Evolutionary conservation across 306 rosid genomes (phyloP).

Genomic region (Prosopis cineraria): DNA sequence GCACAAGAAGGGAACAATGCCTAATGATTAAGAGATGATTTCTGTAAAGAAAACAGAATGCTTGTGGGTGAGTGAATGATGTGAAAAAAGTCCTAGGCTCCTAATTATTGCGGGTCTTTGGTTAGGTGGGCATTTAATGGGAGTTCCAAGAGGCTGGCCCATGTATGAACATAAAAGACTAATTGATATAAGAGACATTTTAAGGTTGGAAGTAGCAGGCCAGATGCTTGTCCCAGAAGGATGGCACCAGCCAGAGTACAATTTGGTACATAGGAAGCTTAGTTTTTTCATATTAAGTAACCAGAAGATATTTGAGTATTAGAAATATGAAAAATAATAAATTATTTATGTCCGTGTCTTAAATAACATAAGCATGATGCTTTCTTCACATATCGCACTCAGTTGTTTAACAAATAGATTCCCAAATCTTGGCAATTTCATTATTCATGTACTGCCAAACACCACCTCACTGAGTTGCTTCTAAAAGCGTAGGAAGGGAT

Average conservation of each 20-base stretch:
- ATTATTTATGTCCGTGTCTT: background rate
- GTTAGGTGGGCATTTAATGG: background rate
- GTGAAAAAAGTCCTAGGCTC: background rate
- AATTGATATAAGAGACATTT: background rate
- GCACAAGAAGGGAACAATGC: background rate
- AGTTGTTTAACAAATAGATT: background rate
- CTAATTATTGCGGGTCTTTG: background rate
- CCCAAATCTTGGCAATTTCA: background rate
- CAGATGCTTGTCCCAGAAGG: background rate
- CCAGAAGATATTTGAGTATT: background rate
- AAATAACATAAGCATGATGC: background rate
- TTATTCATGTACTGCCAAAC: background rate
- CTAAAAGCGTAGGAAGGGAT: background rate
- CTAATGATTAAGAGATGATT: background rate
- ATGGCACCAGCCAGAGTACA: too few species aligned
- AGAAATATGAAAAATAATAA: too few species aligned
- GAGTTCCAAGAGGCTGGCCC: background rate
- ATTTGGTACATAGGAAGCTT: background rate
- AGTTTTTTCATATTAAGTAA: background rate
- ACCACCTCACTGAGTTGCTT: background rate
- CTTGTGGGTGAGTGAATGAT: background rate
- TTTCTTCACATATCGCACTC: background rate
- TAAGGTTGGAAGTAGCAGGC: background rate
- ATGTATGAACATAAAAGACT: background rate
- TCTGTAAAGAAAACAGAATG: background rate